These are phyloP conservation scores for Oxyria digyna DNA, from an alignment of 148 eudicot species.

Conservation along the genomic window DNA sequence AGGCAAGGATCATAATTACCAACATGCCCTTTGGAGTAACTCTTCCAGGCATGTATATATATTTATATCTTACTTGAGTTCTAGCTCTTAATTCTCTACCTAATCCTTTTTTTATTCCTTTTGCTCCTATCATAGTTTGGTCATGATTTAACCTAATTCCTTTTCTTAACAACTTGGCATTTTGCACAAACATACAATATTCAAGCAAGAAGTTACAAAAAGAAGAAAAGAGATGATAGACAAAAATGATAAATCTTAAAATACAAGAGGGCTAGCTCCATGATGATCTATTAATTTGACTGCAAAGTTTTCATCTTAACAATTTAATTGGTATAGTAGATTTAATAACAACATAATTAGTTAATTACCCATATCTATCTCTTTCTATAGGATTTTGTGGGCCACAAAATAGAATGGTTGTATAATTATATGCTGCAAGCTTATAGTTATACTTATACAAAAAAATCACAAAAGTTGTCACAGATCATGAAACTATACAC, in stretches of 20 bases:
- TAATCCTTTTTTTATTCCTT: background rate
- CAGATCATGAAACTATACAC: conserved; percentile 6
- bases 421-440: background rate
- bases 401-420: conserved; percentile 6
- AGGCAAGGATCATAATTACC: conserved; percentile 27
- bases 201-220: background rate
- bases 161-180: background rate
- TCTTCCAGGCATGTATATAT: conserved; percentile 47
- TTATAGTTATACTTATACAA: background rate
- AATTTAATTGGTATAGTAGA: no score
- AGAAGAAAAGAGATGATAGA: background rate
- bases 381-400: conserved; percentile 9
- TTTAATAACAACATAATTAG: background rate
- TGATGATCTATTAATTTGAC: background rate
- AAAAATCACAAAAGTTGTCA: background rate
- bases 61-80: background rate
- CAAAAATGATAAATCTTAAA: background rate
- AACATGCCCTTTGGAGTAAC: conserved; percentile 65
- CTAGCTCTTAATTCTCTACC: background rate
- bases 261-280: conserved; percentile 4
- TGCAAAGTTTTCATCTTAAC: no score
- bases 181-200: background rate
- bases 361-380: background rate
- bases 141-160: background rate
- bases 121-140: background rate